Percentiles rank a stretch among this genome's conserved stretches.
Evolutionary conservation across 2,329 filamentous ascomycete genomes (phyloP).

Genomic region (Xylariaceae sp.): DNA sequence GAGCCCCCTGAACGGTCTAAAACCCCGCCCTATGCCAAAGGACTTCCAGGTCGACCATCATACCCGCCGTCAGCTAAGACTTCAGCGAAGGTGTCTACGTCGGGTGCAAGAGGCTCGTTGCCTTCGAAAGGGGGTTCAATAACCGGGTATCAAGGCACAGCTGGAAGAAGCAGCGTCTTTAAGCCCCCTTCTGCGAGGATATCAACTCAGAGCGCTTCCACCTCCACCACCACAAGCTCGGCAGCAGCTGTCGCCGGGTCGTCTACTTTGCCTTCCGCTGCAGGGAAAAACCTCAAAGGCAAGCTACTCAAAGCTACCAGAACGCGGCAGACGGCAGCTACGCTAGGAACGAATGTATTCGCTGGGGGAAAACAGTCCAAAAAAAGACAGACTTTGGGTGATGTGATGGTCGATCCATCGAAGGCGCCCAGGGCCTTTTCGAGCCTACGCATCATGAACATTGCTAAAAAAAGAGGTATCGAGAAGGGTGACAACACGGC

Average conservation of each 20-base stretch:
- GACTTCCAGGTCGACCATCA: slow-evolving; percentile 5
- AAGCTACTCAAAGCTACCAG: slow-evolving; percentile 27
- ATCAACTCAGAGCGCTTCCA: neutral
- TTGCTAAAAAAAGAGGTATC: slow-evolving; percentile 39
- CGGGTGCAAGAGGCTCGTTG: slow-evolving; percentile 3
- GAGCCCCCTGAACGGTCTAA: neutral
- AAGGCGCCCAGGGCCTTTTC: slow-evolving; percentile 39
- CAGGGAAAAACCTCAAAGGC: slow-evolving; percentile 22
- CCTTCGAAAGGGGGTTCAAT: slow-evolving; percentile 17
- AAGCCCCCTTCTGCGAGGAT: slow-evolving; percentile 1
- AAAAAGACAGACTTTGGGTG: slow-evolving; percentile 33
- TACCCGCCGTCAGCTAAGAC: slow-evolving; percentile 6
- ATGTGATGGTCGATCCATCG: slow-evolving; percentile 37
- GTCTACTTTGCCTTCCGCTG: slow-evolving; percentile 1
- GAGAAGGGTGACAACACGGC: slow-evolving; percentile 43
- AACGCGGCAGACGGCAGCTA: slow-evolving; percentile 17
- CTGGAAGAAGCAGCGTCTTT: slow-evolving; percentile 26
- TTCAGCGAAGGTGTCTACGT: slow-evolving; percentile 7
- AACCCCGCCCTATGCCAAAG: too few relatives aligned
- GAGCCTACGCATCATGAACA: slow-evolving; percentile 34
- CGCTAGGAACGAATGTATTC: slow-evolving; percentile 40
- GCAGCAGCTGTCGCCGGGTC: slow-evolving; percentile 1
- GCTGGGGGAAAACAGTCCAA: slow-evolving; percentile 37
- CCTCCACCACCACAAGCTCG: slow-evolving; percentile 3
- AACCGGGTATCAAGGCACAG: slow-evolving; percentile 35